Base-by-base conservation (phyloP, 106 monocot species). In the Iris macrosiphon region DNA sequence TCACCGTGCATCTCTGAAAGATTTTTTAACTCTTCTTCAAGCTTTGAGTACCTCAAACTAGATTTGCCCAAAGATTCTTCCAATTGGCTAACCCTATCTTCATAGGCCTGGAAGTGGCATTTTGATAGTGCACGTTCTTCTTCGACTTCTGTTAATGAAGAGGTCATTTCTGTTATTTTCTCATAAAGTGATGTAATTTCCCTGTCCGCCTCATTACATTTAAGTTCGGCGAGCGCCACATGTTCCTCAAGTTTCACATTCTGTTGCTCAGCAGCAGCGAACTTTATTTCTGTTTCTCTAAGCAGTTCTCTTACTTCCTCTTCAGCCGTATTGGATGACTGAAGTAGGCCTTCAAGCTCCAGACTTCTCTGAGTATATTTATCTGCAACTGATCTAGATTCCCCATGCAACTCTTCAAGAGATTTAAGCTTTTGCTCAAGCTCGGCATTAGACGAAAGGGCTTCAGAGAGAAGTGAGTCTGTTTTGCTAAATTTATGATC, bases 231-330 rank as follows among this genome's bases (percentile, higher is more conserved):
- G 18, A 67, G 19, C 46, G 67, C 61, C 23, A 86, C 19, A 47
- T 85, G 69, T 59, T 82, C 64, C 65, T 83, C 69, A 56, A 89
- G 68, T 62, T 89, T 76, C 24, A 57, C 31, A 30, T 64, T 85
- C 60, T 55, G 57, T 49, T 82, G 68, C 66, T 85, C 82, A 14
- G 68, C 46, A 66, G 79, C 65, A 56, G 45, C 44, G 56, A 89
- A 57, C 54, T 59, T 81, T 13, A 59, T 49, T 49, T 84, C 85
- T 44, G 68, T 62, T 49, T 89, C 85, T 43, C 31, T 70, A 40
- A 79, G 35, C 40, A 73, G 64, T 34, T 66, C 47, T 58, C 70
- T 93, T 0, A 78, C 27, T 33, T 51, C 78, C 30, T 69, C 69
- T 57, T 75, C 66, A 61, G 63, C 59, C 26, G 56, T 57, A 66